Evolutionary conservation across 148 eudicot species (phyloP).

Genomic region (Vaccinium vitisidaea): DNA sequence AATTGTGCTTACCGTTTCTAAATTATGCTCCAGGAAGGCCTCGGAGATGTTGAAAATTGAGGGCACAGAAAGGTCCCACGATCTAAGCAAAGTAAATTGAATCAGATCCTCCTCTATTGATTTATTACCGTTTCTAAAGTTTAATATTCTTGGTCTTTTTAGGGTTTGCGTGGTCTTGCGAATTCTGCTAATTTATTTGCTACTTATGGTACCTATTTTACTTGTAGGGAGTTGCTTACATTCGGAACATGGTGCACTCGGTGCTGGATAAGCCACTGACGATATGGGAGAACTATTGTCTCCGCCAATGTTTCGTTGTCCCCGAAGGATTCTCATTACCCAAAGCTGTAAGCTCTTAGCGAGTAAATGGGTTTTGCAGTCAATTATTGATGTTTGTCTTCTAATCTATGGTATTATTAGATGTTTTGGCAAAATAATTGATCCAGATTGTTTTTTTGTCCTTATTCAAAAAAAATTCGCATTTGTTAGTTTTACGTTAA

Average conservation of each 20-base stretch:
- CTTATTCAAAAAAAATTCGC: too few species aligned
- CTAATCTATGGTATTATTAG: background rate
- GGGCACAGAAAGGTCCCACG: conserved; percentile 51
- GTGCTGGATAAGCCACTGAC: conserved; percentile 52
- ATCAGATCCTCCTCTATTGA: background rate
- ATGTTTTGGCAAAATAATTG: too few species aligned
- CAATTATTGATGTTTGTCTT: background rate
- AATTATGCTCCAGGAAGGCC: conserved; percentile 49
- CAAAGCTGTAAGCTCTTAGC: conserved; percentile 37
- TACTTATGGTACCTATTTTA: background rate
- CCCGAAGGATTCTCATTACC: conserved; percentile 69
- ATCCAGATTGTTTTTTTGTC: too few species aligned
- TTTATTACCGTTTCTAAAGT: background rate
- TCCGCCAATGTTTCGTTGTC: conserved; percentile 55
- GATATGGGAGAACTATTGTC: conserved; percentile 78
- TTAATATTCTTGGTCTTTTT: background rate
- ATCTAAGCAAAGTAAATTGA: conserved; percentile 45
- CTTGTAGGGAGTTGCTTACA: conserved; percentile 51
- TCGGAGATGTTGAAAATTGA: conserved; percentile 42
- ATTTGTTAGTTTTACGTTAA: too few species aligned
- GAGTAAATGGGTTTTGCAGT: background rate
- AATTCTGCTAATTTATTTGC: background rate
- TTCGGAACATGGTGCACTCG: conserved; percentile 44
- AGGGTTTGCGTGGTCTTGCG: background rate
- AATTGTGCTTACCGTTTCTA: background rate